Evolutionary conservation across 1,284 basidiomycete genomes (phyloP).

Genomic region (Meira nashicola): DNA sequence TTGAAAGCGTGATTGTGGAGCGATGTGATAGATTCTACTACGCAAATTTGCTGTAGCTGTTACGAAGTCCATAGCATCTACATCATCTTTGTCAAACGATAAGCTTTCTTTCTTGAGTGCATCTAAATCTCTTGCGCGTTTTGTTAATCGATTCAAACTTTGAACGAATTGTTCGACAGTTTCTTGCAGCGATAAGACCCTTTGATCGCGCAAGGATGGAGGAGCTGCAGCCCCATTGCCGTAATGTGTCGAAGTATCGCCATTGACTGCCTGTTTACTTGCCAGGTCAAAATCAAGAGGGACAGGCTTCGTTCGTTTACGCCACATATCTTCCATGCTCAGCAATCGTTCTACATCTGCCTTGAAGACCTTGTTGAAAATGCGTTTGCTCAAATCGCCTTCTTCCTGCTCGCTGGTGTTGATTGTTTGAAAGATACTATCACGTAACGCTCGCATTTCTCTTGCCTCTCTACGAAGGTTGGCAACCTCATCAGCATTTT

Average conservation of each 20-base stretch:
- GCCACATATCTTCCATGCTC: conserved; percentile 98
- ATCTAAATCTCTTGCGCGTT: conserved; percentile 58
- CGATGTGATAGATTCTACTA: conserved; percentile 80
- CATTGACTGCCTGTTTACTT: conserved; percentile 49
- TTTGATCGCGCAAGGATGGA: conserved; percentile 36
- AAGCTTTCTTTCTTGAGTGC: neutral
- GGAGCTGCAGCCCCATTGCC: conserved; percentile 25
- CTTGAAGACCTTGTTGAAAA: conserved; percentile 88
- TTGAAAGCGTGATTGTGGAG: conserved; percentile 84
- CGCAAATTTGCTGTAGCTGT: conserved; percentile 89
- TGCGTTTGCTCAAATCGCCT: conserved; percentile 61
- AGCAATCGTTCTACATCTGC: conserved; percentile 82
- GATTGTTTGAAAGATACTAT: conserved; percentile 43
- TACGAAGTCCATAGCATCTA: conserved; percentile 92
- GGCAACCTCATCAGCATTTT: conserved; percentile 63
- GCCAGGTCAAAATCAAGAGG: conserved; percentile 78
- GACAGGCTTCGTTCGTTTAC: conserved; percentile 72
- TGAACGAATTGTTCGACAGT: conserved; percentile 39
- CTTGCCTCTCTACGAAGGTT: conserved; percentile 56
- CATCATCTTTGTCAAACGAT: conserved; percentile 95
- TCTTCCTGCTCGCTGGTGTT: conserved; percentile 33
- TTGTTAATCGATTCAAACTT: conserved; percentile 73
- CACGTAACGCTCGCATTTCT: conserved; percentile 76
- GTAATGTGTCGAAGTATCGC: conserved; percentile 55
- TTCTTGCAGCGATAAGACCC: conserved; percentile 32